Evolutionary conservation across 2,329 filamentous ascomycete genomes (phyloP).

Genomic region (Alternaria triticina): DNA sequence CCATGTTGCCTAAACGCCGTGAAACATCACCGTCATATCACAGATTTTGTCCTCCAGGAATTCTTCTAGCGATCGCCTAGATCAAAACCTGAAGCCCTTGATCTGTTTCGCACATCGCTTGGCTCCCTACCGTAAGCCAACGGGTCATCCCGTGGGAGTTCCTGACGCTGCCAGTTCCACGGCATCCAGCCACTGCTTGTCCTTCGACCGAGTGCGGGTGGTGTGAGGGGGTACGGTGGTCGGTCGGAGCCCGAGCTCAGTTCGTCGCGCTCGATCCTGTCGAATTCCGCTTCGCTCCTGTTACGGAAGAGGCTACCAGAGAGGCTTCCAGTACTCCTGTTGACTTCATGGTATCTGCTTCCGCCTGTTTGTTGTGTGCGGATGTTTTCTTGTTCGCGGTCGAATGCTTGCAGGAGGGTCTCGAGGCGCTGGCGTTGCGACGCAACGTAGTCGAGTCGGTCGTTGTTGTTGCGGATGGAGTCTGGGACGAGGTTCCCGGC

Average conservation of each 20-base stretch:
- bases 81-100: slow-evolving; percentile 41
- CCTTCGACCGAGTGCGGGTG: slow-evolving; percentile 37
- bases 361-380: slow-evolving; percentile 49
- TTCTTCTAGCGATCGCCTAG: slow-evolving; percentile 38
- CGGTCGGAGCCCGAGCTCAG: slow-evolving; percentile 56
- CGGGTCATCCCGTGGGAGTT: slow-evolving; percentile 35
- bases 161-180: slow-evolving; percentile 54
- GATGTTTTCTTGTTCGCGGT: slow-evolving; percentile 75
- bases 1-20: slow-evolving; percentile 13
- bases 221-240: slow-evolving; percentile 46
- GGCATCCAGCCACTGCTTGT: slow-evolving; percentile 56
- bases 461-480: slow-evolving; percentile 67
- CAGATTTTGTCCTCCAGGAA: slow-evolving; percentile 8
- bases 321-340: slow-evolving; percentile 14
- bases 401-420: slow-evolving; percentile 76
- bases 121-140: slow-evolving; percentile 44
- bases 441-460: slow-evolving; percentile 75
- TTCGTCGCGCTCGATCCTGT: slow-evolving; percentile 78
- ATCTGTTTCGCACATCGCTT: slow-evolving; percentile 26
- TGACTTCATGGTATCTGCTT: slow-evolving; percentile 53
- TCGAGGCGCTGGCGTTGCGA: slow-evolving; percentile 80
- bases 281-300: slow-evolving; percentile 86
- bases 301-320: slow-evolving; percentile 72
- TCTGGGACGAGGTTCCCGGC: slow-evolving; percentile 71
- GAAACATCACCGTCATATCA: slow-evolving; percentile 1